These are phyloP conservation scores for Raphanus sativus DNA, from an alignment of 345 rosid genomes.

Conservation along the genomic window DNA sequence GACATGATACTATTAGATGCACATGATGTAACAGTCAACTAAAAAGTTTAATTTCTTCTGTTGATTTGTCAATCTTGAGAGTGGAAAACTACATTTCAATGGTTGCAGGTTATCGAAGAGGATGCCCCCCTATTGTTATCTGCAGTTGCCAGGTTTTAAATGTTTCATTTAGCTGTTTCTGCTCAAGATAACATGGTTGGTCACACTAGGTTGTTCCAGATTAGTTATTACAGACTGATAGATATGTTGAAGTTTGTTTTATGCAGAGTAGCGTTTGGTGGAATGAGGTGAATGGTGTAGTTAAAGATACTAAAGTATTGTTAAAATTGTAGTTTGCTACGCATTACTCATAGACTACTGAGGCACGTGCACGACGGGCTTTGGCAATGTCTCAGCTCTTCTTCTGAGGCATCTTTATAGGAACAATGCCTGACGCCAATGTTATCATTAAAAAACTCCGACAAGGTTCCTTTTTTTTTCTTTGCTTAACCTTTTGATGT, in stretches of 20 bases:
- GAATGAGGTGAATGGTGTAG: slow-evolving; percentile 8
- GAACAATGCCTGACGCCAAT: slow-evolving; percentile 99
- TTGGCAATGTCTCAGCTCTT: slow-evolving; percentile 89
- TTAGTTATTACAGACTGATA: neutral
- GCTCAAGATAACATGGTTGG: neutral
- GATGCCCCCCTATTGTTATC: slow-evolving; percentile 86
- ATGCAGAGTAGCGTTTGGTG: neutral
- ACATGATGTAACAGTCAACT: neutral
- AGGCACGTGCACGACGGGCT: slow-evolving; percentile 89
- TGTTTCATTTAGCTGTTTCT: neutral
- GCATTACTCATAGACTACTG: slow-evolving; percentile 98
- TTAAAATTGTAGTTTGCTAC: slow-evolving; percentile 71
- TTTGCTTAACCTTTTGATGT: neutral
- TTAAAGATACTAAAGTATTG: slow-evolving; percentile 15
- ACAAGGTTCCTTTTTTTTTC: slow-evolving; percentile 53
- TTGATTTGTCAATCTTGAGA: neutral
- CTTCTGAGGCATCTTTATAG: slow-evolving; percentile 93
- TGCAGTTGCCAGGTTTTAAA: slow-evolving; percentile 88
- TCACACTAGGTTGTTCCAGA: neutral
- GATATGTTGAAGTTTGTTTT: neutral
- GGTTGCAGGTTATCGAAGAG: slow-evolving; percentile 72
- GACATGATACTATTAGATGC: neutral
- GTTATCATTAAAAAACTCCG: slow-evolving; percentile 84
- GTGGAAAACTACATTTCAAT: neutral
- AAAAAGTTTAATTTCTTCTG: neutral